Percentiles rank a stretch among this genome's conserved stretches.
Evolutionary conservation across 352 stramenopile species (phyloP).

Genomic region (Pythium scleroteichum): DNA sequence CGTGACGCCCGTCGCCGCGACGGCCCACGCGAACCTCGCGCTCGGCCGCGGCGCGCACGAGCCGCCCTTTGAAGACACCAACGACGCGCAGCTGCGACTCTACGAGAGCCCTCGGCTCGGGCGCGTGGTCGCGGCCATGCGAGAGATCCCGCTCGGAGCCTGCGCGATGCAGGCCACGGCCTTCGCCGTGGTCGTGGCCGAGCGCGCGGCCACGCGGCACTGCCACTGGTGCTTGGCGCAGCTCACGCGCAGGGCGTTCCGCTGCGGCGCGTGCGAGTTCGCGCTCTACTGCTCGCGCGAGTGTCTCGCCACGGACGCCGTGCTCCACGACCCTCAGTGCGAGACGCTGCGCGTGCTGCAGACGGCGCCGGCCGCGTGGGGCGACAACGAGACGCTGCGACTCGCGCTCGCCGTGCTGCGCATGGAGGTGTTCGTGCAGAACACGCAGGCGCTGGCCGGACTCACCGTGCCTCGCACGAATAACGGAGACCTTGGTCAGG

Average conservation of each 20-base stretch:
- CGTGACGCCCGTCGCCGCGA: conserved; percentile 3
- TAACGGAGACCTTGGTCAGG: background rate
- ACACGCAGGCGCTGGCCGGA: conserved; percentile 30
- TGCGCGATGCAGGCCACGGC: conserved; percentile 40
- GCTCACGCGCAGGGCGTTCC: conserved; percentile 47
- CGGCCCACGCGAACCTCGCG: conserved; percentile 4
- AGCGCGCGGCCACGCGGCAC: conserved; percentile 28
- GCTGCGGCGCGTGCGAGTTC: conserved; percentile 54
- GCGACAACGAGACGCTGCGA: conserved; percentile 49
- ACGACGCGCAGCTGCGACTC: conserved; percentile 21
- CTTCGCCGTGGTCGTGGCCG: conserved; percentile 52
- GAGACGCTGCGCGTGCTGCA: conserved; percentile 29
- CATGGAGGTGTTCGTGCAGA: conserved; percentile 55
- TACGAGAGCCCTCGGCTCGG: conserved; percentile 27
- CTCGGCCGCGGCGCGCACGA: conserved; percentile 27
- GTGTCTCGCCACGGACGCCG: conserved; percentile 43
- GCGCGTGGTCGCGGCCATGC: conserved; percentile 38
- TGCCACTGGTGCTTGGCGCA: conserved; percentile 67
- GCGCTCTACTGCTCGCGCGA: conserved; percentile 52
- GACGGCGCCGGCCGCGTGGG: too few species aligned
- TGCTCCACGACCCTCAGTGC: conserved; percentile 60
- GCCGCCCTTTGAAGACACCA: conserved; percentile 26
- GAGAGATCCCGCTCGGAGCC: conserved; percentile 30
- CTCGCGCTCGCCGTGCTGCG: conserved; percentile 53
- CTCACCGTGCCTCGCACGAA: conserved; percentile 16